These are phyloP conservation scores for Leccinum huronense DNA, from an alignment of 1,284 basidiomycete genomes.

Conservation along the genomic window DNA sequence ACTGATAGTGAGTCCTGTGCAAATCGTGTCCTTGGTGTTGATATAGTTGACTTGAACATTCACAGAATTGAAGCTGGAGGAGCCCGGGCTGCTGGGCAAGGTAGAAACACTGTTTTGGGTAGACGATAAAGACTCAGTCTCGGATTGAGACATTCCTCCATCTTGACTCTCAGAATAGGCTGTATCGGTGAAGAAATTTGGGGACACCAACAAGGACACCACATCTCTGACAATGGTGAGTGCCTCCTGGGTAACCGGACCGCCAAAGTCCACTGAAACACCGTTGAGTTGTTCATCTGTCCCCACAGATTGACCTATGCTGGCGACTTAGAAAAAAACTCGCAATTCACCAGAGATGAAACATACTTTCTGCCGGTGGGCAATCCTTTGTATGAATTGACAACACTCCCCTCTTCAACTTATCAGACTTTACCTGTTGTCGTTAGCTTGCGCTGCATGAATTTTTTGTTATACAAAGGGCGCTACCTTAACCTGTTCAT, in stretches of 20 bases:
- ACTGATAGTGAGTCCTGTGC: slow-evolving; percentile 13
- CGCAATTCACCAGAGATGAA: not conserved
- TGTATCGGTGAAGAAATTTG: not conserved
- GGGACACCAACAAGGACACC: not conserved
- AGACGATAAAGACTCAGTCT: not conserved
- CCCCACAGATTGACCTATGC: not conserved
- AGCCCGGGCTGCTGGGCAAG: slow-evolving; percentile 8
- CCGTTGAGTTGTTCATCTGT: not conserved
- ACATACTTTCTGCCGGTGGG: not conserved
- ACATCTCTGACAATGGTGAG: not conserved
- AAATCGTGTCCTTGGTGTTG: not conserved
- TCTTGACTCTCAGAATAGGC: not conserved
- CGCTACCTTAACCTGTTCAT: not conserved
- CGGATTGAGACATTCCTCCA: not conserved
- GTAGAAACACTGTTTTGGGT: slow-evolving; percentile 1
- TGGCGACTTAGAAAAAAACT: not conserved
- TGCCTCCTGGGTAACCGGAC: not conserved
- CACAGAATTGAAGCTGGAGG: not conserved
- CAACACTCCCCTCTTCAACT: not conserved
- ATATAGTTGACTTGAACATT: slow-evolving; percentile 15
- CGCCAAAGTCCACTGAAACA: not conserved
- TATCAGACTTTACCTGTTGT: not conserved
- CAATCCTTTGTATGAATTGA: not conserved
- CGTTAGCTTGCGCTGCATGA: not conserved
- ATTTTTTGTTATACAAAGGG: not conserved